Evolutionary conservation across 192 early-diverging fungal species (phyloP).

Genomic region (Coemansia sp.): DNA sequence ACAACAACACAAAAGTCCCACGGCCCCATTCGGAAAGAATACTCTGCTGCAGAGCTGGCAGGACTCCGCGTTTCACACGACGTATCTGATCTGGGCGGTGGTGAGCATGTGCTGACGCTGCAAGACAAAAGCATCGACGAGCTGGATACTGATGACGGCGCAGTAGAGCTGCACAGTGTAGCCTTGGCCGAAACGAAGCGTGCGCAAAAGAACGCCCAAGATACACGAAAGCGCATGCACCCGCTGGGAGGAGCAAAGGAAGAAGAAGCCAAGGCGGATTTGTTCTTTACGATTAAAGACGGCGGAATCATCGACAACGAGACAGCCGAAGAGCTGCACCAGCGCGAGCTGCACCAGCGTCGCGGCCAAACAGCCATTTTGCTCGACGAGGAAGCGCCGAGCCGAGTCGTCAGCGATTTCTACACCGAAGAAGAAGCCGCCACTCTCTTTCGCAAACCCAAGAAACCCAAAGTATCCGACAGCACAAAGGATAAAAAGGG

Average conservation of each 20-base stretch:
- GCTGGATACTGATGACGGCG: constrained; percentile 58
- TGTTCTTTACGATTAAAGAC: constrained; percentile 59
- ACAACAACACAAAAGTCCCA: constrained; percentile 24
- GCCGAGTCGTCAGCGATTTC: constrained; percentile 78
- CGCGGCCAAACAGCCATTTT: constrained; percentile 5
- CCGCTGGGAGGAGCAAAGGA: constrained; percentile 53
- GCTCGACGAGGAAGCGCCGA: constrained; percentile 26
- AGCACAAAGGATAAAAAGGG: constrained; percentile 26
- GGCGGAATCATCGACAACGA: constrained; percentile 52
- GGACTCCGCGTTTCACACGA: constrained; percentile 77
- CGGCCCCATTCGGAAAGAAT: constrained; percentile 2
- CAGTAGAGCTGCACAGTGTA: constrained; percentile 74
- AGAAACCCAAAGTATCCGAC: constrained; percentile 55
- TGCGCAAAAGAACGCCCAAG: constrained; percentile 71
- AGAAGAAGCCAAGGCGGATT: constrained; percentile 43
- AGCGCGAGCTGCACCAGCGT: not conserved
- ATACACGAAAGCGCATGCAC: constrained; percentile 47
- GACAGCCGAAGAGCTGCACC: constrained; percentile 12
- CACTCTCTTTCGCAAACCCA: constrained; percentile 77
- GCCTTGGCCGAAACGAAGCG: constrained; percentile 69
- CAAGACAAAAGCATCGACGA: constrained; percentile 75
- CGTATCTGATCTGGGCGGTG: constrained; percentile 17
- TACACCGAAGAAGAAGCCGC: constrained; percentile 87
- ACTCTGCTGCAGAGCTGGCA: constrained; percentile 56
- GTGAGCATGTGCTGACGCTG: constrained; percentile 82